Evolutionary conservation across 345 rosid species (phyloP).

Genomic region (Populus alba): DNA sequence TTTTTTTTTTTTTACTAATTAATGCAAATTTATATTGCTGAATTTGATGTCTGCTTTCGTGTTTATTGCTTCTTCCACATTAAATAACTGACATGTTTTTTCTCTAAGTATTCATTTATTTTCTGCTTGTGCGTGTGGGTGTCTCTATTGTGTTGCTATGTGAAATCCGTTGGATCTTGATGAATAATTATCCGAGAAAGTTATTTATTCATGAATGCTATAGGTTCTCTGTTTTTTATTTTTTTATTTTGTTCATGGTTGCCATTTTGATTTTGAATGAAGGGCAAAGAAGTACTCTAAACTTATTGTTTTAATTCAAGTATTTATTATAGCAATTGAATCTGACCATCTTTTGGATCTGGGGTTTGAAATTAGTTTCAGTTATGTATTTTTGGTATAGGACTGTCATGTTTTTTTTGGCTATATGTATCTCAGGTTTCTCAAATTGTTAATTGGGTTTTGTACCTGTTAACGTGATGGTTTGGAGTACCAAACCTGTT

Average conservation of each 20-base stretch:
- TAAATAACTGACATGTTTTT: neutral
- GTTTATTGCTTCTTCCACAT: neutral
- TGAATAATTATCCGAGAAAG: no score
- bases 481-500: neutral
- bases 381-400: neutral
- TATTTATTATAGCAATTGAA: neutral
- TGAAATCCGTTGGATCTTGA: no score
- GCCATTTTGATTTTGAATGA: neutral
- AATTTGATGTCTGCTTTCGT: neutral
- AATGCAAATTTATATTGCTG: neutral
- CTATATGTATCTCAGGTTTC: neutral
- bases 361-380: neutral
- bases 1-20: neutral
- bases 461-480: neutral
- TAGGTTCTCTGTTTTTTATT: neutral
- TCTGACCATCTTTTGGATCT: neutral
- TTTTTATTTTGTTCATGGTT: neutral
- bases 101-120: neutral
- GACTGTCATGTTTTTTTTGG: neutral
- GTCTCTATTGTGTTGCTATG: neutral
- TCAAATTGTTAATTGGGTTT: slow-evolving; percentile 1
- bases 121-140: neutral
- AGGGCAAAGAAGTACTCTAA: neutral
- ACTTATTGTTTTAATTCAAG: neutral
- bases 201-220: no score